Evolutionary conservation across 805 yeast genomes (phyloP), one percentile per base, ranked within the genome.

Genomic region (Wickerhamiella australiensis): DNA sequence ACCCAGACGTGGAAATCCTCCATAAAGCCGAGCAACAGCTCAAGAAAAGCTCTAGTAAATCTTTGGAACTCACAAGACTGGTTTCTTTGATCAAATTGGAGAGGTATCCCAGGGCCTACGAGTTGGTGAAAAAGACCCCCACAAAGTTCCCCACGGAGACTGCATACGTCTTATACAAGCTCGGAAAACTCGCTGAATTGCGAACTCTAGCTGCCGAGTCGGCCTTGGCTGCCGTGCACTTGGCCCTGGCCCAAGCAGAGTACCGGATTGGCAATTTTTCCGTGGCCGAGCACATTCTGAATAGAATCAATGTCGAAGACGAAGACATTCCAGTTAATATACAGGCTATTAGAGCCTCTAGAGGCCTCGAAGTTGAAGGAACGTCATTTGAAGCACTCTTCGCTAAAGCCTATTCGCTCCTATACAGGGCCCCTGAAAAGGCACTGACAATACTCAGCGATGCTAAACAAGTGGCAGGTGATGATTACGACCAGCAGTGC

Each of bases 31-130:
- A 56, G 42, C 53, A 54, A 22, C 59, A 60, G 26, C 59, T 70
- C 41, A 53, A 57, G 18, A 54, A 53, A 25, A 59, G 63, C 33
- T 59, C 65, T 3, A 44, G 57, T 8, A 66, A 66, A 49, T 40
- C 54, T 12, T 70, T 73, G 3, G 56, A 63, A 38, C 64, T 59
- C 42, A 63, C 68, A 33, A 75, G 79, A 59, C 61, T 80, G 31
- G 75, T 77, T 11, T 76, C 85, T 3, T 67, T 78, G 59, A 77
- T 79, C 60, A 77, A 77, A 56, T 63, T 75, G 51, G 86, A 81
- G 60, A 68, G 69, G 53, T 80, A 76, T 62, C 41, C 49, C 23
- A 25, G 42, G 6, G 47, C 47, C 5, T 25, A 31, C 25, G 38
- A 45, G 29, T 17, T 45, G 35, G 29, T 45, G 33, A 36, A 37